Percentiles rank a stretch among this genome's conserved stretches.
phyloP scores from a whole-genome alignment of 768 basidiomycete genomes.

The Tricholoma matsutake region DNA sequence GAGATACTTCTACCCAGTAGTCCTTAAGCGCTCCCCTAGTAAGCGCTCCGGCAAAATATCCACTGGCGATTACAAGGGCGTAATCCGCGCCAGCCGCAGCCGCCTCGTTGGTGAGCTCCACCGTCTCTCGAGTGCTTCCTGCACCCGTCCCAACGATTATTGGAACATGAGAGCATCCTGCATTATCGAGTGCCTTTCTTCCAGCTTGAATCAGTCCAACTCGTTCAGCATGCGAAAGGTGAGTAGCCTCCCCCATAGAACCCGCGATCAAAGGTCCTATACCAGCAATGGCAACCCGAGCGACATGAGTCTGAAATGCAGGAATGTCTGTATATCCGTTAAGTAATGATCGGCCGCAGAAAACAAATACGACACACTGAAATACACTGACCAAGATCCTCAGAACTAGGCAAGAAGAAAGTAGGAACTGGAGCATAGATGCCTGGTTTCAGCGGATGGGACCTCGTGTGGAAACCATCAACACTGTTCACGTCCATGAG shows the following conservation, averaged over 20 bases:
- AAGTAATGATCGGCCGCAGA: constrained; percentile 5
- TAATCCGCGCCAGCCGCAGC: constrained; percentile 85
- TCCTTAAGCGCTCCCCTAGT: constrained; percentile 70
- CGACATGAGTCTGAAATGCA: constrained; percentile 65
- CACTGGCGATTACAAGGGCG: constrained; percentile 80
- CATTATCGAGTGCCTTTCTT: constrained; percentile 67
- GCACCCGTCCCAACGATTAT: constrained; percentile 83
- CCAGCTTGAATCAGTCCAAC: constrained; percentile 59
- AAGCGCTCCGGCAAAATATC: constrained; percentile 83
- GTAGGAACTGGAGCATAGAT: constrained; percentile 86
- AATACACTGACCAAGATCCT: constrained; percentile 71
- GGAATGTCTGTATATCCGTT: constrained; percentile 49
- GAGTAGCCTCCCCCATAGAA: constrained; percentile 85
- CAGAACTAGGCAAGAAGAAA: constrained; percentile 72
- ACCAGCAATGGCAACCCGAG: constrained; percentile 60
- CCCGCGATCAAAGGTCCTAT: constrained; percentile 73
- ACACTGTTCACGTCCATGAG: constrained; percentile 44
- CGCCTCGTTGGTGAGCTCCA: constrained; percentile 72
- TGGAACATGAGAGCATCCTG: constrained; percentile 55
- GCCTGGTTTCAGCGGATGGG: constrained; percentile 66
- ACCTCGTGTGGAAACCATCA: constrained; percentile 28
- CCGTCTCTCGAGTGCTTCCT: constrained; percentile 79
- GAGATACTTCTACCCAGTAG: constrained; percentile 73
- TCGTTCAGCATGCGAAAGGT: constrained; percentile 68
- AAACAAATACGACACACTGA: background rate